Base-by-base conservation (phyloP, 1,139 yeast genomes). In the Sugiyamaella japonica region DNA sequence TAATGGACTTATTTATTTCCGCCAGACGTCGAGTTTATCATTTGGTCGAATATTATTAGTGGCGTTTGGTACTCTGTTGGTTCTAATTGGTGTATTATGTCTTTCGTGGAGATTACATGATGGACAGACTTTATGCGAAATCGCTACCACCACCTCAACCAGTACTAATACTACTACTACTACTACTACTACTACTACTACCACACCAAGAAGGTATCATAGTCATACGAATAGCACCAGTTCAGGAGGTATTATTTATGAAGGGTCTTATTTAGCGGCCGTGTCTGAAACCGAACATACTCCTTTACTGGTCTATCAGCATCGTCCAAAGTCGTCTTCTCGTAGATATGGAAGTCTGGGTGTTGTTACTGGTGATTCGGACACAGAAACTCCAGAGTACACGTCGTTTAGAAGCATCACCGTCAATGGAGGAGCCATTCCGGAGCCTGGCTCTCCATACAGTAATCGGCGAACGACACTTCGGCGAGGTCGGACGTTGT, bases 1-100 rank as follows among this genome's bases (percentile, higher is more conserved):
- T 55, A 90, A 89, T 66, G 93, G 90, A 41, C 70, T 89, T 56
- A 76, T 83, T 3, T 89, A 82, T 65, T 83, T 80, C 67, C 74
- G 83, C 60, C 83, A 81, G 61, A 72, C 81, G 58, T 70, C 72
- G 16, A 68, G 70, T 37, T 68, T 82, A 40, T 66, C 76, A 0
- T 60, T 65, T 9, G 47, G 59, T 13, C 80, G 76, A 58, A 73
- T 79, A 7, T 52, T 69, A 1, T 71, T 78, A 68, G 79, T 85
- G 9, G 65, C 77, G 1, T 47, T 77, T 0, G 90, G 90, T 6
- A 77, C 84, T 0, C 37, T 65, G 0, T 61, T 79, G 17, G 79
- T 82, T 1, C 72, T 84, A 10, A 48, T 68, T 2, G 86, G 86
- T 2, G 90, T 85, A 1, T 73, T 81, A 54, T 69, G 77, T 13